A percentile compares a stretch with the other conserved stretches of the same genome.
Evolutionary conservation across 345 rosid species (phyloP).

Genomic region (Brassica napus): Da-Ae NC_063442.1:1185501-1186000

Average conservation of each 20-base stretch:
- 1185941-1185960: conserved; percentile 36
- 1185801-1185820: conserved; percentile 48
- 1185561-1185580: conserved; percentile 29
- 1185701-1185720: conserved; percentile 95
- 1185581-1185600: neutral
- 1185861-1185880: conserved; percentile 87
- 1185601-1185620: neutral
- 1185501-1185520: conserved; percentile 9
- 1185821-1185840: neutral
- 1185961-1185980: conserved; percentile 8
- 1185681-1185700: conserved; percentile 71
- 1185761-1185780: conserved; percentile 62
- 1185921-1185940: conserved; percentile 97
- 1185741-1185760: conserved; percentile 74
- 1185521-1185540: neutral
- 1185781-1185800: conserved; percentile 92
- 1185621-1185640: neutral
- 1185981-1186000: neutral
- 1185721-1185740: conserved; percentile 85
- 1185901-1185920: conserved; percentile 86
- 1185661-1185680: conserved; percentile 67
- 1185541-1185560: conserved; percentile 18
- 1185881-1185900: conserved; percentile 99
- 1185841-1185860: neutral
- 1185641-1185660: neutral